Evolutionary conservation across 1,139 yeast species (phyloP).

Genomic region (Zygosaccharomyces pseudobailii): DNA sequence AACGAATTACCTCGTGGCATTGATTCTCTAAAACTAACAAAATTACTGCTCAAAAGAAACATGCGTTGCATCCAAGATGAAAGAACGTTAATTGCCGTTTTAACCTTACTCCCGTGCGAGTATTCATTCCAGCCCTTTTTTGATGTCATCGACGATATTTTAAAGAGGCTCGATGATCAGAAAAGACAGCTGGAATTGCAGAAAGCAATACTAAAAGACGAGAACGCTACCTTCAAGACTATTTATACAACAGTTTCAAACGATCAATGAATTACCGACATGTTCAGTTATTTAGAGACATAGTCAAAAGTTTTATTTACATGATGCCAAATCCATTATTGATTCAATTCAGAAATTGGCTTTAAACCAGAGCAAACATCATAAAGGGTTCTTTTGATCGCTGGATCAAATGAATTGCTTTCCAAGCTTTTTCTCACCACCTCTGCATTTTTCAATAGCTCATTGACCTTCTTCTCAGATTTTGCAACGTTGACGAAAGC

Average conservation of each 20-base stretch:
- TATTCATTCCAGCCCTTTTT: constrained; percentile 17
- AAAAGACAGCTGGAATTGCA: constrained; percentile 15
- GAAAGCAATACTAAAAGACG: constrained; percentile 25
- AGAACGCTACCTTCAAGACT: constrained; percentile 13
- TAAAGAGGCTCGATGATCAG: constrained; percentile 12
- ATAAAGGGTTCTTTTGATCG: constrained; percentile 18
- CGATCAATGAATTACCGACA: neutral
- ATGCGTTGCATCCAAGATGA: constrained; percentile 8
- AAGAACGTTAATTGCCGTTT: constrained; percentile 9
- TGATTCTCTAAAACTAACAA: constrained; percentile 12
- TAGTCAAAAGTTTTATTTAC: constrained; percentile 11
- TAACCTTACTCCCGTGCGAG: constrained; percentile 19
- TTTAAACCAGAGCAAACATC: constrained; percentile 32
- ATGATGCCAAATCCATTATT: constrained; percentile 3
- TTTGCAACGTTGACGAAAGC: constrained; percentile 20
- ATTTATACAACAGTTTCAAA: constrained; percentile 8
- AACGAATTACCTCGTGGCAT: constrained; percentile 8
- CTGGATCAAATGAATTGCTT: constrained; percentile 14
- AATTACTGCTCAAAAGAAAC: constrained; percentile 23
- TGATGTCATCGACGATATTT: constrained; percentile 14
- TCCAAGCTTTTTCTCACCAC: constrained; percentile 25
- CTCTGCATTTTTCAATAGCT: constrained; percentile 19
- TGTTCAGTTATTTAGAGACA: constrained; percentile 3
- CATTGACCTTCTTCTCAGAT: constrained; percentile 15
- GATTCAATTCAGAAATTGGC: constrained; percentile 25